Conservation (phyloP, 225 moss, liverwort and hornwort species). For the Takakia lepidozioides region DNA sequence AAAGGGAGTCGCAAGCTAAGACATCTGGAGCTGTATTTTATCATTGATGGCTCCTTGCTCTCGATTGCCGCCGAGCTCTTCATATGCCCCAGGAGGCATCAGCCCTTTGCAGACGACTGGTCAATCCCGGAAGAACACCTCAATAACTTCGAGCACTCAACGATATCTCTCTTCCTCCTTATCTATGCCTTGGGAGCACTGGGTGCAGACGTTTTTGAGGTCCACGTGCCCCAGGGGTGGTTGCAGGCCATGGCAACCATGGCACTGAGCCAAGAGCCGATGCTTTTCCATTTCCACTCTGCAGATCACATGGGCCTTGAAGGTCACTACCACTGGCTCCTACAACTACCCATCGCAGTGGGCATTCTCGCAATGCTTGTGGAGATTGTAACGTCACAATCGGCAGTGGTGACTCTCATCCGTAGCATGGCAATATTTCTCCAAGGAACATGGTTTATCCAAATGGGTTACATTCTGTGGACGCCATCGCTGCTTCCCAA, state of each 20-base stretch:
- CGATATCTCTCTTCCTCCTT: conserved; percentile 72
- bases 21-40: conserved; percentile 44
- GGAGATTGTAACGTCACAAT: conserved; percentile 24
- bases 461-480: conserved; percentile 70
- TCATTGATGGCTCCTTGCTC: conserved; percentile 35
- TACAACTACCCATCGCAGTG: conserved; percentile 59
- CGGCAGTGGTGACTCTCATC: conserved; percentile 18
- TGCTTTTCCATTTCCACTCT: conserved; percentile 85
- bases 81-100: conserved; percentile 66
- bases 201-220: conserved; percentile 15
- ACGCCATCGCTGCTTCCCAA: conserved; percentile 41
- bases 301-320: conserved; percentile 89
- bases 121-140: conserved; percentile 57
- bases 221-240: conserved; percentile 37
- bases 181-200: conserved; percentile 47
- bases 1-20: conserved; percentile 22
- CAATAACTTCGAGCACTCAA: conserved; percentile 95
- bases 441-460: conserved; percentile 79
- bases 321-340: conserved; percentile 90
- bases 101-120: conserved; percentile 70
- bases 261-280: conserved; percentile 68
- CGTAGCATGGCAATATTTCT: conserved; percentile 40
- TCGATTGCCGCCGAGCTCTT: conserved; percentile 86
- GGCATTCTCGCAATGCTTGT: conserved; percentile 15
- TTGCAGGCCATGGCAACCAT: conserved; percentile 47